Evolutionary conservation across 345 rosid genomes (phyloP).

Genomic region (Limnanthes douglasii): DNA sequence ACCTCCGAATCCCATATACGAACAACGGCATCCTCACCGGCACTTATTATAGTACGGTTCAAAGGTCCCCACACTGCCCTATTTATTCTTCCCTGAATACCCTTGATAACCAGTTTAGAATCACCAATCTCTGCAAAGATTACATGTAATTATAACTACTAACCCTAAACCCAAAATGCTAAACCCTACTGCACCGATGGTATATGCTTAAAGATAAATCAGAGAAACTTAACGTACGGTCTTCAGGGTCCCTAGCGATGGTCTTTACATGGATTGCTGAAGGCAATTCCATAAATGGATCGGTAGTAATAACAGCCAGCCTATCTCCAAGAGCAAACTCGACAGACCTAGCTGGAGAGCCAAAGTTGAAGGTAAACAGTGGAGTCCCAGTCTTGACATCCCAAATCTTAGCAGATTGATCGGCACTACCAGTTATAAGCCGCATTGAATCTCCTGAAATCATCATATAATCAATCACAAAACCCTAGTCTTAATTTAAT

Average conservation of each 20-base stretch:
- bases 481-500: not conserved
- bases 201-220: no score
- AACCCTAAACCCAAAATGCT: no score
- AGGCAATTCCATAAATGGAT: constrained; percentile 79
- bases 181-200: not conserved
- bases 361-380: constrained; percentile 49
- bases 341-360: constrained; percentile 78
- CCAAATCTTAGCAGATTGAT: constrained; percentile 86
- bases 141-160: not conserved
- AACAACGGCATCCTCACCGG: constrained; percentile 72
- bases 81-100: constrained; percentile 69
- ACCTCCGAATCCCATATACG: constrained; percentile 98
- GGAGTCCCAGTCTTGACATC: constrained; percentile 60
- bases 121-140: constrained; percentile 51
- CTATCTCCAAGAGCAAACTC: constrained; percentile 78
- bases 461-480: not conserved
- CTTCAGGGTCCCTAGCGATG: constrained; percentile 45
- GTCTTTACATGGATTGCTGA: constrained; percentile 81
- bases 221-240: constrained; percentile 34
- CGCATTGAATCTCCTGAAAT: constrained; percentile 53
- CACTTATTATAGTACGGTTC: constrained; percentile 66
- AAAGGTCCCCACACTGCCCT: constrained; percentile 97
- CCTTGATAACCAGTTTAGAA: constrained; percentile 47
- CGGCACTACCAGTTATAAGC: constrained; percentile 88
- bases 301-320: constrained; percentile 82